phyloP scores from a whole-genome alignment of 2,329 filamentous ascomycete species.

The Ilyonectria mors-panacis region DNA sequence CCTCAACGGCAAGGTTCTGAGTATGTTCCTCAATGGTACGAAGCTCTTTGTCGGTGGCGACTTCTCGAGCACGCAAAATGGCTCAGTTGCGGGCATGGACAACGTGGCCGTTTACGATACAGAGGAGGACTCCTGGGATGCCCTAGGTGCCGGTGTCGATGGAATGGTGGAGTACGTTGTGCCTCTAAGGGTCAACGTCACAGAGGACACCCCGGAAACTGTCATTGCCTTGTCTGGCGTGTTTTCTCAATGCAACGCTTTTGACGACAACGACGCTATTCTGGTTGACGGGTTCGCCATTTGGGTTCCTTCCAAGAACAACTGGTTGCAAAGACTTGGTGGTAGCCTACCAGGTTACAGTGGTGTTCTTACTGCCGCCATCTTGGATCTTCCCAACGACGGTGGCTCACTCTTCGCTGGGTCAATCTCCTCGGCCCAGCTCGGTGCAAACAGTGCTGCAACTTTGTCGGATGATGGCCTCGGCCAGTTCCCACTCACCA shows the following conservation, averaged over 20 bases:
- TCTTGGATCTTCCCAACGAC: constrained; percentile 75
- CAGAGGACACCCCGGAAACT: constrained; percentile 75
- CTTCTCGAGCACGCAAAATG: constrained; percentile 81
- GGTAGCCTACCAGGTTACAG: constrained; percentile 75
- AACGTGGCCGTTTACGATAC: constrained; percentile 85
- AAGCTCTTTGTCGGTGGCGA: constrained; percentile 86
- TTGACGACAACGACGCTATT: constrained; percentile 73
- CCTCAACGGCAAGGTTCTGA: constrained; percentile 83
- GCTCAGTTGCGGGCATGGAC: constrained; percentile 74
- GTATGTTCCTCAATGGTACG: constrained; percentile 77
- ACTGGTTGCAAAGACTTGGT: constrained; percentile 89
- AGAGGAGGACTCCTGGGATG: constrained; percentile 77
- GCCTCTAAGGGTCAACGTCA: constrained; percentile 84
- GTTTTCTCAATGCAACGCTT: constrained; percentile 81
- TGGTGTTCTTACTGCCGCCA: constrained; percentile 79
- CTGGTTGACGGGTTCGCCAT: constrained; percentile 84
- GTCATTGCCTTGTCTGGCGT: constrained; percentile 85
- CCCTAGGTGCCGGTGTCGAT: constrained; percentile 89
- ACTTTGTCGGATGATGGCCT: constrained; percentile 71
- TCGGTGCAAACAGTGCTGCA: constrained; percentile 81
- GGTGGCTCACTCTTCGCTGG: constrained; percentile 83
- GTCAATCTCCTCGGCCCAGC: constrained; percentile 82
- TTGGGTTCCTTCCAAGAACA: constrained; percentile 88
- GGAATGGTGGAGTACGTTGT: constrained; percentile 83
- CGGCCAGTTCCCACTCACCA: constrained; percentile 71